Evolutionary conservation across 164 flowering plant species (phyloP), one percentile per base, ranked within the genome.

Genomic region (Pachysandra terminalis): DNA sequence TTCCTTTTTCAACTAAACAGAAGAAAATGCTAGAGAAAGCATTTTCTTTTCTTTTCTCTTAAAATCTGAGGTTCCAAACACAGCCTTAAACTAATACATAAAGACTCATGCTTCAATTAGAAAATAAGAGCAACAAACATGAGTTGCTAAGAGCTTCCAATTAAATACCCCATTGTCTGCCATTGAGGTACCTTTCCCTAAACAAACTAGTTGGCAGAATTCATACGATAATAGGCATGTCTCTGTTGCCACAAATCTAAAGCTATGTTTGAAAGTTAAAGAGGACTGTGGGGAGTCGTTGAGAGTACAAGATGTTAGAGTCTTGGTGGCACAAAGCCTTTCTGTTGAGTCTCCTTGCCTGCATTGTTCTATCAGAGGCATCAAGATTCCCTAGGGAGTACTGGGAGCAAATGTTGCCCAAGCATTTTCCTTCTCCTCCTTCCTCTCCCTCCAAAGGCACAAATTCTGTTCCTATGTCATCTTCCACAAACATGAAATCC

Each of bases 331-430:
- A 73, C 67, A 80, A 73, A 72, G 73, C 76, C n/a, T n/a, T n/a
- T n/a, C n/a, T n/a, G n/a, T n/a, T n/a, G n/a, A n/a, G n/a, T n/a
- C n/a, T n/a, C n/a, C 66, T 85, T 48, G 76, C 83, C 70, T 72
- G 78, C 58, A 5, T 79, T 55, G 64, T 86, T 71, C 65, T 83
- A 15, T 82, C 89, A 7, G 86, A 86, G 59, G 82, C 85, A 27
- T 72, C 96, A 64, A 82, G 91, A 68, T 56, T 82, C 61, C 89
- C 92, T 3, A 83, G 71, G 58, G 78, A 52, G 1, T 68, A 64
- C 59, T 90, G 86, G 85, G 82, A 81, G 23, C 91, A 87, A 66
- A 90, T 90, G 96, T 75, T 90, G 76, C 96, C 96, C 10, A 90
- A 86, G 82, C 85, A 81, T 77, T 74, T 83, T 19, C 92, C 89